Conservation (phyloP, 495 filamentous ascomycete species). For the Cercophora sp. region DNA sequence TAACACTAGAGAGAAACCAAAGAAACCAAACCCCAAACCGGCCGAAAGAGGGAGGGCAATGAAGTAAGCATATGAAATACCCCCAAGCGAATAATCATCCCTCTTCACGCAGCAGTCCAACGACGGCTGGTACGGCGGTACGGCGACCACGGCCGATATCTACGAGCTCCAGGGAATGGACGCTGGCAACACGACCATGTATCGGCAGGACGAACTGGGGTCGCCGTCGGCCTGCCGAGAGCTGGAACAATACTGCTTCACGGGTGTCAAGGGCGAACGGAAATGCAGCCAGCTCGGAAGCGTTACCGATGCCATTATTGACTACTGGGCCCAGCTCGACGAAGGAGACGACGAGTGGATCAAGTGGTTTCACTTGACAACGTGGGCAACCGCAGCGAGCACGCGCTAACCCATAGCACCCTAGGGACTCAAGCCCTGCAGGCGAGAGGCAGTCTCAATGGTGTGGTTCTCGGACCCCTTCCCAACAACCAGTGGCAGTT, state of each 20-base stretch:
- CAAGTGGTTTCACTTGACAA: not conserved
- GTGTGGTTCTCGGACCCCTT: conserved; percentile 10
- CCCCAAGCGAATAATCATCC: too few relatives aligned
- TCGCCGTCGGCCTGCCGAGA: conserved; percentile 6
- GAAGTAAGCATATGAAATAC: too few relatives aligned
- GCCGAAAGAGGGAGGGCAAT: too few relatives aligned
- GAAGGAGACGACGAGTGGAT: too few relatives aligned
- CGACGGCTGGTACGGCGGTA: conserved; percentile 5
- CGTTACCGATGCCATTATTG: not conserved
- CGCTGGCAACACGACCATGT: conserved; percentile 2
- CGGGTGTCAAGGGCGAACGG: not conserved
- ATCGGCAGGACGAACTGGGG: not conserved
- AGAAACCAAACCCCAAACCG: too few relatives aligned
- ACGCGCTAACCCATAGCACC: not conserved
- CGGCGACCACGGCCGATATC: not conserved
- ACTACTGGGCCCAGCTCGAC: too few relatives aligned
- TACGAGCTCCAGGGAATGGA: not conserved
- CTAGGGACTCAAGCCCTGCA: not conserved
- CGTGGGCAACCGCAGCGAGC: not conserved
- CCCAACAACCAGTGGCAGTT: conserved; percentile 33
- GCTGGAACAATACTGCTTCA: conserved; percentile 5
- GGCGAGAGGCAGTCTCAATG: not conserved
- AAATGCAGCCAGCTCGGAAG: not conserved
- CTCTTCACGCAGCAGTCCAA: not conserved
- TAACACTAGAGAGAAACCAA: too few relatives aligned